Evolutionary conservation across 306 rosid genomes (phyloP), one percentile per base, ranked within the genome.

Genomic region (Inga laurina): DNA sequence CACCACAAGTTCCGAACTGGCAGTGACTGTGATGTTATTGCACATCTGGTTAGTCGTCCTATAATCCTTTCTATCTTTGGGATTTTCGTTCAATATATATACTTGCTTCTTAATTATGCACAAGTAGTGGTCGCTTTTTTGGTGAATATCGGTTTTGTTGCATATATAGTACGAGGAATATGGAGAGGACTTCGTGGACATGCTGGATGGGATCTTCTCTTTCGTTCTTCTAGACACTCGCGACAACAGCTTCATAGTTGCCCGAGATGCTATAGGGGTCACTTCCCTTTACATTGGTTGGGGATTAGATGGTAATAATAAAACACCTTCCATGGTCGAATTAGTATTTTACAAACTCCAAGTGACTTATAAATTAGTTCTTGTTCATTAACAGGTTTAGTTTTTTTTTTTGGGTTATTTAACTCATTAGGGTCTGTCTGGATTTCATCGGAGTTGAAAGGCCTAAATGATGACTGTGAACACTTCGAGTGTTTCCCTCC

Each of bases 231-330:
- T 92, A 76, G 95, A 94, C 75, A 94, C 95, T 6, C 93, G 94
- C 7, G 98, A 92, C 92, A 94, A 91, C 85, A 94, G 94, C 82
- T 94, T 92, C 84, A 69, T 94, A 35, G 97, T 83, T 81, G 97
- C 98, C 57, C 87, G 96, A 16, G 98, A 94, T 90, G 97, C 98
- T 2, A 91, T 92, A 22, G 97, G 98, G 19, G 91, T 94, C 81
- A 94, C 97, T 78, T 87, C 96, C 84, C 93, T 94, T 68, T 94
- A 94, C 77, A 91, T 94, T 82, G 98, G 98, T 7, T 94, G 97
- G 96, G 93, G 97, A 22, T 88, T 89, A 48, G 95, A 94, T 79
- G 97, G 97, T 92, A 91, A 77, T 5, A 62, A 14, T 30, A 32
- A 32, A 7, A 32, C 4, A 16, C n/a, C 10, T 30, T 65, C n/a